Percentiles rank a stretch among this genome's conserved stretches.
phyloP scores from a whole-genome alignment of 768 basidiomycete genomes.

The Mycena latifolia region DNA sequence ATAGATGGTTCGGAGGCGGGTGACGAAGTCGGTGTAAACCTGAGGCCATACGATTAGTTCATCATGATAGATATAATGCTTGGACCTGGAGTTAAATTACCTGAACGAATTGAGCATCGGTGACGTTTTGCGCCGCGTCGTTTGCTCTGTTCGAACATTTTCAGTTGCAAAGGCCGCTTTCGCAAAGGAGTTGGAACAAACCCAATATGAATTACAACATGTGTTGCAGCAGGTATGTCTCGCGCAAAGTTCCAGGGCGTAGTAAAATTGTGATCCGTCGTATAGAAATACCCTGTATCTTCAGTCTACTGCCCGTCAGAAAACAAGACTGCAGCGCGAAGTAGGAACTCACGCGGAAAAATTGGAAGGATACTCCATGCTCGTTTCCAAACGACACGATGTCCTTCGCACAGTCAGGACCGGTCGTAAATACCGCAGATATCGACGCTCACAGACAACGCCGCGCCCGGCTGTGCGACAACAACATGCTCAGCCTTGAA shows the following conservation, averaged over 20 bases:
- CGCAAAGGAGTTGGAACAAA: constrained; percentile 27
- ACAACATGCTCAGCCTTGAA: constrained; percentile 67
- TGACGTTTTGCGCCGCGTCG: constrained; percentile 65
- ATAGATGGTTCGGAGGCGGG: constrained; percentile 58
- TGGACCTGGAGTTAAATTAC: constrained; percentile 36
- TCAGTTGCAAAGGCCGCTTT: no score
- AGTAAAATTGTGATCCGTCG: constrained; percentile 69
- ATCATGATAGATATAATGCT: no score
- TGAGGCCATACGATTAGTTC: constrained; percentile 32
- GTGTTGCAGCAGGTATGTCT: constrained; percentile 61
- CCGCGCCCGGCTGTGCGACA: constrained; percentile 67
- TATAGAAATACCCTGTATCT: constrained; percentile 67
- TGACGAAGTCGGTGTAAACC: constrained; percentile 63
- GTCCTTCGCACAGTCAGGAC: constrained; percentile 47
- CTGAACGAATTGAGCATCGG: constrained; percentile 56
- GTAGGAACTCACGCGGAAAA: constrained; percentile 53
- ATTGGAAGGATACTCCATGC: constrained; percentile 65
- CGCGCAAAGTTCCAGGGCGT: constrained; percentile 68
- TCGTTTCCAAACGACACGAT: constrained; percentile 65
- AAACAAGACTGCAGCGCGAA: neutral
- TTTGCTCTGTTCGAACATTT: constrained; percentile 52
- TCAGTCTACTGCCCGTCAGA: constrained; percentile 55
- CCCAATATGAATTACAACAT: constrained; percentile 71
- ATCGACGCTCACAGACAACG: constrained; percentile 51
- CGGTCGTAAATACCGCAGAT: neutral